Conservation (phyloP, 768 basidiomycete species). For the Agaricus sinodeliciosus region DNA sequence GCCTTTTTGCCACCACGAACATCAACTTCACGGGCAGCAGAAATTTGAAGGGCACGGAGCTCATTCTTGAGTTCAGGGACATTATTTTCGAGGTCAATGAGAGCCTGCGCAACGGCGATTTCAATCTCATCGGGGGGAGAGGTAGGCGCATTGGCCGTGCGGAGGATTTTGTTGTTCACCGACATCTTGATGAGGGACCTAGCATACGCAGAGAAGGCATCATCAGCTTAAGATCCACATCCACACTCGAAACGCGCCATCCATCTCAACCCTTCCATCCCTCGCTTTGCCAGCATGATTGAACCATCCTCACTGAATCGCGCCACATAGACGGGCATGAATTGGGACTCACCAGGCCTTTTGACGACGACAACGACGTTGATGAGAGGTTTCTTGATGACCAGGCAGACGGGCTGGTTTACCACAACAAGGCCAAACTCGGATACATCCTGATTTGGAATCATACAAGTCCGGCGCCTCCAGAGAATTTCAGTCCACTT, state of each 20-base stretch:
- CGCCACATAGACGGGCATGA: slow-evolving; percentile 23
- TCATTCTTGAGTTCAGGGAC: slow-evolving; percentile 98
- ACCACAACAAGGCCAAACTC: slow-evolving; percentile 29
- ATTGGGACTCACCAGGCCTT: slow-evolving; percentile 59
- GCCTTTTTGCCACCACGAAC: slow-evolving; percentile 99
- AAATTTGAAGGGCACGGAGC: slow-evolving; percentile 93
- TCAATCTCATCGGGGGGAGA: slow-evolving; percentile 90
- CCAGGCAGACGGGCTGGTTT: slow-evolving; percentile 18
- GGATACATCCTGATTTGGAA: slow-evolving; percentile 1
- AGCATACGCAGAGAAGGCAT: slow-evolving; percentile 15
- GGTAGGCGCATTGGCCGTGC: slow-evolving; percentile 92
- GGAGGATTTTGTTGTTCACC: slow-evolving; percentile 78
- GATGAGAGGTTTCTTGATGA: slow-evolving; percentile 28
- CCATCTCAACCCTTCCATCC: slow-evolving; percentile 41
- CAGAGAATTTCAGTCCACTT: too few species aligned
- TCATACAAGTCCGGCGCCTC: too few species aligned
- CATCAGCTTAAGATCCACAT: slow-evolving; percentile 41
- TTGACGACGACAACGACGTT: slow-evolving; percentile 49
- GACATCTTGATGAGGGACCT: slow-evolving; percentile 60
- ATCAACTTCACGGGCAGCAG: slow-evolving; percentile 97
- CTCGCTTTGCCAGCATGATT: slow-evolving; percentile 12
- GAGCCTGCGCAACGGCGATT: slow-evolving; percentile 86
- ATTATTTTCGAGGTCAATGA: slow-evolving; percentile 96
- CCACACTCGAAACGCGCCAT: slow-evolving; percentile 32
- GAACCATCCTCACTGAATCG: slow-evolving; percentile 17